Base-by-base conservation (phyloP, 305 asterid genomes). In the Plantago lanceolata region DNA sequence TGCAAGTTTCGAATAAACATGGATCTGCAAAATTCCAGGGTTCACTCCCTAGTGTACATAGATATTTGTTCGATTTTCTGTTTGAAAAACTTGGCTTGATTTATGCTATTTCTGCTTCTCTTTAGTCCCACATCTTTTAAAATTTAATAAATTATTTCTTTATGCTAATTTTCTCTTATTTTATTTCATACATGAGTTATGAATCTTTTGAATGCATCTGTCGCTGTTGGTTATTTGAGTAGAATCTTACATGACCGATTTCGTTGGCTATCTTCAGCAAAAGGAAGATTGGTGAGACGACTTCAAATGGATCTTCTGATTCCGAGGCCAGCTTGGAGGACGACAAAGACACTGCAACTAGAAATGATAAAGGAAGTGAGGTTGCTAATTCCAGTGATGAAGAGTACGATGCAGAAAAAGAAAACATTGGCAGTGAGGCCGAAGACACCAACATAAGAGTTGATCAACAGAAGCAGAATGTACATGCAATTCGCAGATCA, bases 201-300 rank as follows among this genome's bases (percentile, higher is more conserved):
- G 8, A 24, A 24, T 33, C 33, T 13, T 54, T 54, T 13, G 19
- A 26, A 26, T 53, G 59, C 19, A 56, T 56, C 6, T 56, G 24
- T 26, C 12, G 21, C 2, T 8, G 31, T 26, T 28, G 60, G 44
- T 19, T 54, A 12, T 54, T 15, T 13, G 8, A 5, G 43, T 55
- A 55, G 15, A 28, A n/a, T n/a, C n/a, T 28, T 28, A 6, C 8
- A 18, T 19, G 18, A 50, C 14, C n/a, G 9, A 17, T 19, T 45
- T 19, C 12, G 14, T 31, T 15, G 28, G 18, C 58, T 35, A 1
- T 51, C 55, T 68, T 56, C 56, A 90, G 97, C 78, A 81, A 79
- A 66, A 71, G 76, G 81, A 84, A 79, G 80, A 72, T 67, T 16
- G 50, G 58, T 62, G 78, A 78, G 68, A 9, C 68, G 4, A 58